Conservation (phyloP, 257 asterid species). For the Solanum ossicruentum region DNA sequence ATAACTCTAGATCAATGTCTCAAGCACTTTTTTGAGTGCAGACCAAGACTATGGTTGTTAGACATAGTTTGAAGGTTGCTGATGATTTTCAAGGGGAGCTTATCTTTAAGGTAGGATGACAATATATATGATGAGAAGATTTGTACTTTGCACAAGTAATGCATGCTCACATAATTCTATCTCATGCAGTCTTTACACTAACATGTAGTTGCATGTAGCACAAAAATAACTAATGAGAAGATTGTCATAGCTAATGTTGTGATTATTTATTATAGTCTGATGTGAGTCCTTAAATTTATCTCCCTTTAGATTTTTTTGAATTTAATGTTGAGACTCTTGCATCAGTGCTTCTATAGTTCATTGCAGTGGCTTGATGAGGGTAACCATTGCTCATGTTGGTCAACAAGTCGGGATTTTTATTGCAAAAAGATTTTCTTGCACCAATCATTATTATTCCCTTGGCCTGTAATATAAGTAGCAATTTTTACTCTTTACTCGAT, state of each 20-base stretch:
- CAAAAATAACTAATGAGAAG: conserved; percentile 47
- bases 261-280: conserved; percentile 27
- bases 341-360: background rate
- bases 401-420: conserved; percentile 58
- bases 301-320: background rate
- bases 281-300: conserved; percentile 12
- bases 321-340: background rate
- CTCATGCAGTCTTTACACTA: conserved; percentile 41
- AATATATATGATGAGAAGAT: background rate
- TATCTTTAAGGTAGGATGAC: conserved; percentile 52
- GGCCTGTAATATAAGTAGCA: conserved; percentile 30
- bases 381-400: conserved; percentile 63
- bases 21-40: conserved; percentile 56
- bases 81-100: conserved; percentile 83
- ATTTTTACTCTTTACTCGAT: too few relatives aligned
- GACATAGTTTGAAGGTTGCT: conserved; percentile 56
- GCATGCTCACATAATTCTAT: background rate
- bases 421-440: conserved; percentile 30
- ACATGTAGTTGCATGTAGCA: conserved; percentile 60
- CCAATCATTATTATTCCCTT: conserved; percentile 51
- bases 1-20: conserved; percentile 26
- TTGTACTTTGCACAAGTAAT: background rate
- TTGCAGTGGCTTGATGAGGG: conserved; percentile 50
- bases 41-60: conserved; percentile 63
- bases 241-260: conserved; percentile 65